Base-by-base conservation (phyloP, 805 yeast species). In the Wickerhamomyces subpelliculosus region DNA sequence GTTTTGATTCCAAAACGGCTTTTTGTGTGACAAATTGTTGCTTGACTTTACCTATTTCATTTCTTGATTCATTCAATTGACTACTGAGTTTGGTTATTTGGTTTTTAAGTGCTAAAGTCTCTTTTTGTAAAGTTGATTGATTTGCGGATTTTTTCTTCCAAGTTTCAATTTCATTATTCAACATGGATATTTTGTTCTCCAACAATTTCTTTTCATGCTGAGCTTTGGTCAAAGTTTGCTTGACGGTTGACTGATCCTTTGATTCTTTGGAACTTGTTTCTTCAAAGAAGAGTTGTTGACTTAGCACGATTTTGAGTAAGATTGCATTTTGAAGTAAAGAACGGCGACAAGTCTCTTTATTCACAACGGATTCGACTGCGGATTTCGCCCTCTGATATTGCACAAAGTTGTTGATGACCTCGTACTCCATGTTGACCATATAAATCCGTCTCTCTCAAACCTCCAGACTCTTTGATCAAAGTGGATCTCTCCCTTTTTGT, bases 1-100 rank as follows among this genome's bases (percentile, higher is more conserved):
- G 30, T 37, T 62, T 62, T 7, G 62, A 50, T 39, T 62, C 66
- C 33, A 57, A 48, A 13, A 60, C 53, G 0, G 64, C 63, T 38
- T 48, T 61, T 25, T 56, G 60, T 1, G 60, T 46, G 23, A 54
- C 57, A n/a, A 57, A 60, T n/a, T 53, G 41, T 32, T 58, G 60
- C 35, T 51, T 54, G 23, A 55, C 41, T 17, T 44, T 51, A 16
- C 58, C 62, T n/a, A 57, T 50, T 25, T 60, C 58, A 27, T 49
- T 51, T 23, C 50, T 54, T 9, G 58, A 38, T 11, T 46, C 46
- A 21, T 54, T 57, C 5, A 64, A 24, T 28, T 64, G 64, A 4
- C 55, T 35, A n/a, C 56, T 61, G 22, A 65, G 35, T 38, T 54
- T 60, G 13, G 56, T 42, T 6, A 64, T 36, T 41, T 64, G 68